Evolutionary conservation across 768 basidiomycete genomes (phyloP), one percentile per base, ranked within the genome.

Genomic region (Kwoniella shandongensis): DNA sequence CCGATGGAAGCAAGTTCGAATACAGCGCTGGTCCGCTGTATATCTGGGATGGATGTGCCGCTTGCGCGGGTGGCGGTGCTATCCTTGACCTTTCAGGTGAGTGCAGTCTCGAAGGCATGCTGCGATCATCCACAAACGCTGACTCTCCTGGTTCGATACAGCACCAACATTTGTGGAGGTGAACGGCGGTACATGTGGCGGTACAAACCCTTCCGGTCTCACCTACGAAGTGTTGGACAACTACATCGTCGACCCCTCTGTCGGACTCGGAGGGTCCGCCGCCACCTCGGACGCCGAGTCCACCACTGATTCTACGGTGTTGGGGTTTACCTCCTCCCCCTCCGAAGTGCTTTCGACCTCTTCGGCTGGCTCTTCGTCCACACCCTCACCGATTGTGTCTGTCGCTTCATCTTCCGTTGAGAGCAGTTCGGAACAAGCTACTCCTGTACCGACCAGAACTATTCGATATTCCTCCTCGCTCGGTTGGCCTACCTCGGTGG

Each of bases 181-280:
- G 13, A 65, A 61, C 11, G 63, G 63, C 15, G 63, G 63, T 25
- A 58, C 63, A 8, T 65, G 63, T 32, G 48, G 36, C 23, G 63
- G 63, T 18, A 58, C 52, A 35, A 65, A 65, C 52, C 63, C 63
- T 15, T 51, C 51, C 25, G 59, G 59, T 23, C 26, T 54, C 26
- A 29, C 29, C 13, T 61, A 54, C 56, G 45, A 65, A 30, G 52
- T 65, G 15, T 32, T 65, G 22, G 56, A 61, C 52, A 55, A 41
- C 27, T 58, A 61, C 39, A 27, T 57, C 25, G 57, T 61, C 36
- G 52, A 63, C 11, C 57, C 62, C 4, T 42, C 39, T 18, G 42
- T 36, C 22, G 56, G 55, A 11, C 51, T 50, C 12, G 26, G 47
- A 30, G 27, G 22, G 4, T 44, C 40, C 3, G 20, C 57, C 3